Percentiles rank a stretch among this genome's conserved stretches.
phyloP scores from a whole-genome alignment of 805 yeast species.

The Cyberlindnera petersonii region DNA sequence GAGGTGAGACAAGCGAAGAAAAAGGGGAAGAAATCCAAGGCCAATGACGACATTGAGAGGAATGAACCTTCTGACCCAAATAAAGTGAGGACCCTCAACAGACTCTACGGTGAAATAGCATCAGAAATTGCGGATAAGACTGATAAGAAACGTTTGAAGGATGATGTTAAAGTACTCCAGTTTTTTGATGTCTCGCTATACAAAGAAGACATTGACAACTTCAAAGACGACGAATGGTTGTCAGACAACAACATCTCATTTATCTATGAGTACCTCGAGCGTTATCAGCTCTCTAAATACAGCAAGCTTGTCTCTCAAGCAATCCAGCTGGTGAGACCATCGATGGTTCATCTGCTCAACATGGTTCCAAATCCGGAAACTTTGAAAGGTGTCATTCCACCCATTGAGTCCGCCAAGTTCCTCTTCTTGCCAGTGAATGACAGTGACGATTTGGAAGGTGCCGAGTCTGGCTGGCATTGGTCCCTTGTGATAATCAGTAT shows the following conservation, averaged over 20 bases:
- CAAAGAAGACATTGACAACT: slow-evolving; percentile 52
- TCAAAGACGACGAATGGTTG: slow-evolving; percentile 67
- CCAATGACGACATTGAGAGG: slow-evolving; percentile 11
- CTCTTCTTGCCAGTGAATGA: slow-evolving; percentile 69
- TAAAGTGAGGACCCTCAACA: slow-evolving; percentile 16
- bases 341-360: slow-evolving; percentile 58
- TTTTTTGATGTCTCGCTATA: slow-evolving; percentile 56
- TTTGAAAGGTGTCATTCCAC: slow-evolving; percentile 44
- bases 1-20: slow-evolving; percentile 13
- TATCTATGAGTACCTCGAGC: slow-evolving; percentile 53
- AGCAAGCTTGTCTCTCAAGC: slow-evolving; percentile 28
- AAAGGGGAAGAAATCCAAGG: slow-evolving; percentile 8
- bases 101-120: slow-evolving; percentile 16
- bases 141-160: slow-evolving; percentile 3
- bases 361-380: slow-evolving; percentile 45
- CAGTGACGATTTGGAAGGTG: slow-evolving; percentile 52
- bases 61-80: slow-evolving; percentile 18
- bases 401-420: slow-evolving; percentile 40
- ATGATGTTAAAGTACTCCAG: slow-evolving; percentile 35
- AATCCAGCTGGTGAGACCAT: slow-evolving; percentile 49
- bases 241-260: slow-evolving; percentile 67
- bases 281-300: slow-evolving; percentile 28
- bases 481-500: slow-evolving; percentile 53
- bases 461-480: slow-evolving; percentile 78
- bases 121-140: slow-evolving; percentile 5